phyloP scores from a whole-genome alignment of 164 flowering plant species.

The Santalum album region DNA sequence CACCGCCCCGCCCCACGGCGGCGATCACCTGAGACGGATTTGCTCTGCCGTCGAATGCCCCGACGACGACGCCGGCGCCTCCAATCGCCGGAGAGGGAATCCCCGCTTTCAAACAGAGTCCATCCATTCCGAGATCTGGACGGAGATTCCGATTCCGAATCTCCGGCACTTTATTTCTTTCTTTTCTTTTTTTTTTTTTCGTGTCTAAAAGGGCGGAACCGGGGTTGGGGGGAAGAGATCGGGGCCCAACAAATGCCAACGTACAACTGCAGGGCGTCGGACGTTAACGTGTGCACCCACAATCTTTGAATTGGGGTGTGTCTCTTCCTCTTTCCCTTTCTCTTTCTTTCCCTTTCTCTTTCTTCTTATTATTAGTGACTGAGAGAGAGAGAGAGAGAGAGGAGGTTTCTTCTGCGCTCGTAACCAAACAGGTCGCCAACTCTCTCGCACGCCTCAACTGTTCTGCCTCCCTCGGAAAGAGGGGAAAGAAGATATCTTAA shows the following conservation, averaged over 20 bases:
- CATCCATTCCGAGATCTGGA: constrained; percentile 41
- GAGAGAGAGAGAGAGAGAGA: constrained; percentile 1
- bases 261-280: constrained; percentile 3
- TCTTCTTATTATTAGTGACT: neutral
- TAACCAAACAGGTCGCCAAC: constrained; percentile 3
- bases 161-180: no score
- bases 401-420: constrained; percentile 1
- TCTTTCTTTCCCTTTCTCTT: neutral
- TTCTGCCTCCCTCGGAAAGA: no score
- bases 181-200: neutral
- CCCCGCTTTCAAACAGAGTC: constrained; percentile 40
- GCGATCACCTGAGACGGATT: constrained; percentile 28
- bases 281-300: constrained; percentile 11
- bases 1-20: constrained; percentile 23
- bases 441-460: neutral
- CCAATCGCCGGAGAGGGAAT: constrained; percentile 26
- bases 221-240: neutral
- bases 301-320: constrained; percentile 7
- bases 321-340: neutral
- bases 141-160: no score
- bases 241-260: neutral
- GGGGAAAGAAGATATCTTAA: no score
- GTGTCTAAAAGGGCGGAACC: neutral
- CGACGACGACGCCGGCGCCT: constrained; percentile 13
- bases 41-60: constrained; percentile 20